phyloP scores from a whole-genome alignment of 2,329 filamentous ascomycete species.

The Colletotrichum plurivorum region DNA sequence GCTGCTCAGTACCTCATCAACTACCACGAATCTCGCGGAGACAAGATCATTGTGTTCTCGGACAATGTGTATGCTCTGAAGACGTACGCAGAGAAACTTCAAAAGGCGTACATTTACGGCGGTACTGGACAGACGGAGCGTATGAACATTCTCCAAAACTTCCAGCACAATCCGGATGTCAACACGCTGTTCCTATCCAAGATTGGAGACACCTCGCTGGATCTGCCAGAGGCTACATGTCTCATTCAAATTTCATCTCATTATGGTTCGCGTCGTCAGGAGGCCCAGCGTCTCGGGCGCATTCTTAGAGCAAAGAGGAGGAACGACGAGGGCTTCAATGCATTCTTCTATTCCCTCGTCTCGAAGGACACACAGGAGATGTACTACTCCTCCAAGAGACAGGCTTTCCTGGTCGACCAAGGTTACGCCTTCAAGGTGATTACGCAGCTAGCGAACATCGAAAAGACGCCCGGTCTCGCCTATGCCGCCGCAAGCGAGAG shows the following conservation, averaged over 20 bases:
- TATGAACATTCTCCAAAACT: constrained; percentile 90
- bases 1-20: constrained; percentile 98
- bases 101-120: constrained; percentile 92
- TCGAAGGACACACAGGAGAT: constrained; percentile 98
- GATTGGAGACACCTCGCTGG: constrained; percentile 98
- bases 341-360: constrained; percentile 98
- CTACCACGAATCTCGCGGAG: constrained; percentile 93
- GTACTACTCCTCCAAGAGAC: constrained; percentile 96
- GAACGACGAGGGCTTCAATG: constrained; percentile 98
- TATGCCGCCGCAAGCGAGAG: constrained; percentile 86
- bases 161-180: constrained; percentile 90
- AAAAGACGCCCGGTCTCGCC: constrained; percentile 83
- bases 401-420: constrained; percentile 97
- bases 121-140: constrained; percentile 89
- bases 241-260: constrained; percentile 98
- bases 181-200: constrained; percentile 97
- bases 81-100: constrained; percentile 85
- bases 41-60: constrained; percentile 98
- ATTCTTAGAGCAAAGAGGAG: constrained; percentile 95
- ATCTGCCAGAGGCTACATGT: constrained; percentile 95
- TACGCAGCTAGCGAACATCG: constrained; percentile 92
- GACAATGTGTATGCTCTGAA: constrained; percentile 96
- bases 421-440: constrained; percentile 99
- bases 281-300: constrained; percentile 92
- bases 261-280: constrained; percentile 95